A percentile compares a stretch with the other conserved stretches of the same genome.
These are phyloP conservation scores for Hanseniaspora uvarum DNA, from an alignment of 1,139 yeast species.

Conservation along the genomic window DNA sequence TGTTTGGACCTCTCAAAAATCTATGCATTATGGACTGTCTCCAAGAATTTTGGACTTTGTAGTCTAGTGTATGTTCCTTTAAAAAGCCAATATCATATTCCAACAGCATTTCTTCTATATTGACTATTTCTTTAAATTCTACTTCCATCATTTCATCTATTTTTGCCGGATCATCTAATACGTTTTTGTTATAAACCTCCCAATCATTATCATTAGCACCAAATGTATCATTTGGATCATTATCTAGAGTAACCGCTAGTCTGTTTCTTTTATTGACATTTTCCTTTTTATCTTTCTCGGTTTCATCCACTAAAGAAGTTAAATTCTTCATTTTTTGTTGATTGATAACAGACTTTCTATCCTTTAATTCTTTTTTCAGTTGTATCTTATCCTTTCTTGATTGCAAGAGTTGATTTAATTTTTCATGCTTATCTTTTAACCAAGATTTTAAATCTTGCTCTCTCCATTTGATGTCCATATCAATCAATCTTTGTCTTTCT, in stretches of 20 bases:
- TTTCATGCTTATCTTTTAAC: slow-evolving; percentile 59
- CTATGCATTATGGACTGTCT: slow-evolving; percentile 65
- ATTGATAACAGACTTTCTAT: slow-evolving; percentile 82
- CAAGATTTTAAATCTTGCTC: slow-evolving; percentile 64
- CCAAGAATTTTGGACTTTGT: slow-evolving; percentile 65
- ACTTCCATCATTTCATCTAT: slow-evolving; percentile 63
- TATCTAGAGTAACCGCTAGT: slow-evolving; percentile 60
- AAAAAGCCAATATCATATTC: slow-evolving; percentile 77
- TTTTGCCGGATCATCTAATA: slow-evolving; percentile 55
- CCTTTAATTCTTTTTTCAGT: slow-evolving; percentile 67
- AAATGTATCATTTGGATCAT: slow-evolving; percentile 86
- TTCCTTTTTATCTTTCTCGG: slow-evolving; percentile 29
- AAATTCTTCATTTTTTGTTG: slow-evolving; percentile 87
- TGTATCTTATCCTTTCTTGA: slow-evolving; percentile 58
- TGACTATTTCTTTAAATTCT: slow-evolving; percentile 49
- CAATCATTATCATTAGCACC: slow-evolving; percentile 96
- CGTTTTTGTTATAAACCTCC: slow-evolving; percentile 71
- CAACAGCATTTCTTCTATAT: slow-evolving; percentile 63
- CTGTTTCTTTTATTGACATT: slow-evolving; percentile 38
- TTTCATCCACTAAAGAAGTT: slow-evolving; percentile 78
- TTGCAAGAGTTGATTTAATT: slow-evolving; percentile 48
- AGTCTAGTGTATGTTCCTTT: slow-evolving; percentile 72
- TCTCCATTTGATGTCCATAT: slow-evolving; percentile 70
- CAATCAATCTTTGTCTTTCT: slow-evolving; percentile 42
- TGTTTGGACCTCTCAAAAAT: slow-evolving; percentile 70